Evolutionary conservation across 768 basidiomycete species (phyloP), one percentile per base, ranked within the genome.

Genomic region (Tylopilus felleus): DNA sequence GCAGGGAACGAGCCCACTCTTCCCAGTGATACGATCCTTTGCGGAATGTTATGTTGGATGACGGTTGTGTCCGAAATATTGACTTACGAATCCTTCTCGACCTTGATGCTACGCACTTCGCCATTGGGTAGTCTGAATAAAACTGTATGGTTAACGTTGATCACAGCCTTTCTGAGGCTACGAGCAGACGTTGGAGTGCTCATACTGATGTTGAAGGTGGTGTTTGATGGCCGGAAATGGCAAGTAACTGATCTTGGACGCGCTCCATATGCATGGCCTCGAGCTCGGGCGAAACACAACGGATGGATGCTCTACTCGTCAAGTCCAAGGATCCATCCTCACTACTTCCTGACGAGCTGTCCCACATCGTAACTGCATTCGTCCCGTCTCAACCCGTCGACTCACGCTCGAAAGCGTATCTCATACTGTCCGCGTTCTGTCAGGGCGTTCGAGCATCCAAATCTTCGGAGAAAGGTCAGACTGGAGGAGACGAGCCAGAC

Each of bases 1-100:
- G 85, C 79, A 55, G 80, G 71, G 71, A 99, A 98, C 4, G 84
- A 80, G 12, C 96, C 97, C 56, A 89, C 85, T 71, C 90, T 91
- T 57, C 94, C 94, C 19, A 97, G 74, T 31, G 82, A 80, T 43
- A 93, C 70, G 16, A 75, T 81, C 44, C 93, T 95, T 64, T 2
- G 60, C 36, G 42, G 27, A 29, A 52, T 42, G 49, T 56, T 21
- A 48, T 42, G 33, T 57, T 35, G 43, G 39, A 48, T 21, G 44
- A 21, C 29, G 33, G 44, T 52, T 8, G n/a, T 23, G 31, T 14
- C 2, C 8, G 8, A 47, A 31, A 44, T 19, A 28, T 48, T 10
- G 41, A 71, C 88, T 70, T 67, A 93, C 93, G 80, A 74, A 68
- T 88, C 80, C 65, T 78, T 76, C 55, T 89, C 84, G 33, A 90